A percentile compares a stretch with the other conserved stretches of the same genome.
phyloP scores from a whole-genome alignment of 2,329 filamentous ascomycete species.

The Nothophaeocryptopus gaeumannii region DNA sequence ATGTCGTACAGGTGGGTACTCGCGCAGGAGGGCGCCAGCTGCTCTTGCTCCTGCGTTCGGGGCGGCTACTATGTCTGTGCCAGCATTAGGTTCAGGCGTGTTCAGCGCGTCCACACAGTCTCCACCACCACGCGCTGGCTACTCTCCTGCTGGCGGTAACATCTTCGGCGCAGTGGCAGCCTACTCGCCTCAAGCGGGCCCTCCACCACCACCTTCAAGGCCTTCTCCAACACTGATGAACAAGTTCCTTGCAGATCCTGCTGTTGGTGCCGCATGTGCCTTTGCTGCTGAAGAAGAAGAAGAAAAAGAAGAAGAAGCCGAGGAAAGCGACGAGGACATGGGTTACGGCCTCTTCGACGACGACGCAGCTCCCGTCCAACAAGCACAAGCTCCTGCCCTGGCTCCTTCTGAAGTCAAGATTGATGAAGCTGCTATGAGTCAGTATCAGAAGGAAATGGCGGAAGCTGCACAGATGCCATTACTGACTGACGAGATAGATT shows the following conservation, averaged over 20 bases:
- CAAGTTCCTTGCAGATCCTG: neutral
- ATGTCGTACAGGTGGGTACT: too few species aligned
- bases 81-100: too few species aligned
- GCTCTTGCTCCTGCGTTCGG: too few species aligned
- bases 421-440: neutral
- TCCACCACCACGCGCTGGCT: too few species aligned
- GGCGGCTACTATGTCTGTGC: too few species aligned
- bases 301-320: slow-evolving; percentile 14
- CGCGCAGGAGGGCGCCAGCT: too few species aligned
- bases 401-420: neutral
- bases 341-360: slow-evolving; percentile 24
- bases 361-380: slow-evolving; percentile 2
- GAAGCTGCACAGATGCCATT: neutral
- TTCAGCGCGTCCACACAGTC: neutral
- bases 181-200: neutral
- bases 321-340: slow-evolving; percentile 19
- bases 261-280: neutral
- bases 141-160: neutral
- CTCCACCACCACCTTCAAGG: neutral
- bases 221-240: neutral
- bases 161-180: neutral
- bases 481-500: neutral
- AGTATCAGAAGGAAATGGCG: slow-evolving; percentile 3
- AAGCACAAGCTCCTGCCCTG: neutral
- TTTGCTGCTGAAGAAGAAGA: slow-evolving; percentile 1